A percentile compares a stretch with the other conserved stretches of the same genome.
Conservation (phyloP, 257 asterid species). For the Solanum chiquidenum region DNA sequence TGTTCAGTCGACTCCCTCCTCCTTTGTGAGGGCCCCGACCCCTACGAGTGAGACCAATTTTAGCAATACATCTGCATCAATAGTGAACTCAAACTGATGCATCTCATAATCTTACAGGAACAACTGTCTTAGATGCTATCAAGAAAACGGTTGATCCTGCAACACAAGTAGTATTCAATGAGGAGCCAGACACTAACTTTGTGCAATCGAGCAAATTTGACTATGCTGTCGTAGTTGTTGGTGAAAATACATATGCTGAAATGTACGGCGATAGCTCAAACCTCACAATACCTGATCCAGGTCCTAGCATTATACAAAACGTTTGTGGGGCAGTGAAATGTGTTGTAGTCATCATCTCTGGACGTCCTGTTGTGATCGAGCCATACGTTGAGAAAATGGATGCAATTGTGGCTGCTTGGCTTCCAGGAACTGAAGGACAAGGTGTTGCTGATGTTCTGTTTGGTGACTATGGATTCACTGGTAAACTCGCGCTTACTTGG, state of each 20-base stretch:
- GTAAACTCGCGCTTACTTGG: slow-evolving; percentile 35
- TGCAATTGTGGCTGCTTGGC: slow-evolving; percentile 40
- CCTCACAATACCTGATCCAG: slow-evolving; percentile 32
- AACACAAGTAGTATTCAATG: slow-evolving; percentile 23
- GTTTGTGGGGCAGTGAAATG: slow-evolving; percentile 30
- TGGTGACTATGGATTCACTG: slow-evolving; percentile 36
- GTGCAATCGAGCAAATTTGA: slow-evolving; percentile 15
- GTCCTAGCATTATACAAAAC: slow-evolving; percentile 18
- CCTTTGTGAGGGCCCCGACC: not conserved
- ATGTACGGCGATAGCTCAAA: slow-evolving; percentile 28
- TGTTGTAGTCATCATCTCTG: slow-evolving; percentile 27
- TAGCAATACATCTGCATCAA: not conserved
- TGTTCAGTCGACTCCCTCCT: not conserved
- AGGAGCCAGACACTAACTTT: slow-evolving; percentile 24
- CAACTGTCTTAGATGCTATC: slow-evolving; percentile 34
- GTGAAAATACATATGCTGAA: slow-evolving; percentile 45
- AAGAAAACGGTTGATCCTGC: slow-evolving; percentile 19
- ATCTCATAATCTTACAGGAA: slow-evolving; percentile 15
- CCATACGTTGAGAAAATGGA: slow-evolving; percentile 24
- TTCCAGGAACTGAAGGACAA: slow-evolving; percentile 45
- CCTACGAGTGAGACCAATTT: not conserved
- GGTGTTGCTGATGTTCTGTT: slow-evolving; percentile 37
- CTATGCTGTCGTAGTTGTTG: slow-evolving; percentile 39
- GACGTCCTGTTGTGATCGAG: slow-evolving; percentile 33
- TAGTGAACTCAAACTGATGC: not conserved